A percentile compares a stretch with the other conserved stretches of the same genome.
phyloP scores from a whole-genome alignment of 805 yeast species.

The Wickerhamomyces chambardii region DNA sequence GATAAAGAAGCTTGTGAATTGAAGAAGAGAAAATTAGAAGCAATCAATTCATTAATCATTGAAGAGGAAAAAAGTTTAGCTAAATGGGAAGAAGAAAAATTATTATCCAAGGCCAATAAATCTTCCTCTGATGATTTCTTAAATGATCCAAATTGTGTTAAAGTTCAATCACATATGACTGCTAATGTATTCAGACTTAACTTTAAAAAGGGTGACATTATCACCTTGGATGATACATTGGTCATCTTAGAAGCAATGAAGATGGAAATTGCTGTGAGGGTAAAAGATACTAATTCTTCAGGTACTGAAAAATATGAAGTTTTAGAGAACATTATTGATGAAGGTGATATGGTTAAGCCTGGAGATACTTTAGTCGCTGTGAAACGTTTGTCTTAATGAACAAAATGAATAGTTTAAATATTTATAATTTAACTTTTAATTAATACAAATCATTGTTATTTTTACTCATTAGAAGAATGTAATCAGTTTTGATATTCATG shows the following conservation, averaged over 20 bases:
- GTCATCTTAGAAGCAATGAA: constrained; percentile 26
- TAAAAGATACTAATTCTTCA: constrained; percentile 8
- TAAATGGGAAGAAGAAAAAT: constrained; percentile 18
- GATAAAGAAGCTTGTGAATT: constrained; percentile 17
- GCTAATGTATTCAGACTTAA: constrained; percentile 24
- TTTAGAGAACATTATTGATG: constrained; percentile 19
- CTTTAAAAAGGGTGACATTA: constrained; percentile 13
- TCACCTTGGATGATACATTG: constrained; percentile 13
- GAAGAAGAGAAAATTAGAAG: constrained; percentile 5
- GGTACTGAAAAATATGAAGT: constrained; percentile 9
- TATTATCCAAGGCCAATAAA: constrained; percentile 11
- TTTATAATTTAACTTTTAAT: too few relatives aligned
- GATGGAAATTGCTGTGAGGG: constrained; percentile 24
- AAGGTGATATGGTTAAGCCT: constrained; percentile 23
- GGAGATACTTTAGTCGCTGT: constrained; percentile 13
- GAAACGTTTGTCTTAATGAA: not conserved
- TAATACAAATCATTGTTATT: too few relatives aligned
- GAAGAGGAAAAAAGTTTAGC: constrained; percentile 11
- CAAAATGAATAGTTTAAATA: too few relatives aligned
- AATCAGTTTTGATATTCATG: too few relatives aligned
- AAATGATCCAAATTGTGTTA: constrained; percentile 12
- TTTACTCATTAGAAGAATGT: too few relatives aligned
- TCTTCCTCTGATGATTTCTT: constrained; percentile 9
- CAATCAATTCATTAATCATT: constrained; percentile 7
- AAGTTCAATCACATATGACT: constrained; percentile 20